Conservation (phyloP, 2,329 filamentous ascomycete genomes). For the Coniochaeta hoffmannii region DNA sequence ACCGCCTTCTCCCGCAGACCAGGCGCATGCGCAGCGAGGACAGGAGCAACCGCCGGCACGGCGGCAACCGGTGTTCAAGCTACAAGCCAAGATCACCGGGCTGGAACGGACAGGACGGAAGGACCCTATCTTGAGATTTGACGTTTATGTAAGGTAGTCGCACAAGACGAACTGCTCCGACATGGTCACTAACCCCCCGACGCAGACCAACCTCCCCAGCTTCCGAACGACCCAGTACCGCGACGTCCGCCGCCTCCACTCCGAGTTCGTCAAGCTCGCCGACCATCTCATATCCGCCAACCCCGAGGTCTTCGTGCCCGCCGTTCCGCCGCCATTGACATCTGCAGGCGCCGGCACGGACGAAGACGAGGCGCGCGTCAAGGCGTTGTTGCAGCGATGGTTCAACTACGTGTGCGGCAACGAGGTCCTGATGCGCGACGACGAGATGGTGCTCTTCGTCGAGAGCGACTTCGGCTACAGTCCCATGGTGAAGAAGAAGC, state of each 20-base stretch:
- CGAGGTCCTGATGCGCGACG: conserved; percentile 86
- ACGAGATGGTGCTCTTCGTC: conserved; percentile 97
- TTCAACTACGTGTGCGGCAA: conserved; percentile 89
- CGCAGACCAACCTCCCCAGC: conserved; percentile 92
- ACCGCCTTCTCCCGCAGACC: conserved; percentile 6
- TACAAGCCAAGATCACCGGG: conserved; percentile 91
- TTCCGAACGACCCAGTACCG: conserved; percentile 98
- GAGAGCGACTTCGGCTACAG: conserved; percentile 98
- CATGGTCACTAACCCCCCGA: conserved; percentile 15
- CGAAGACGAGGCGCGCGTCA: conserved; percentile 86
- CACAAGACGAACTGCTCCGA: background rate
- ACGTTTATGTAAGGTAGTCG: conserved; percentile 72
- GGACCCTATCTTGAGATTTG: conserved; percentile 89
- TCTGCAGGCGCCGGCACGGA: conserved; percentile 93
- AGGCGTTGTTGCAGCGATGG: conserved; percentile 87
- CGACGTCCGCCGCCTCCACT: conserved; percentile 90
- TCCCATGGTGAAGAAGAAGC: conserved; percentile 89
- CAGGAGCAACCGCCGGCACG: conserved; percentile 28
- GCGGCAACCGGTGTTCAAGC: conserved; percentile 62
- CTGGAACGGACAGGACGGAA: conserved; percentile 91
- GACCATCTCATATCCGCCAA: conserved; percentile 97
- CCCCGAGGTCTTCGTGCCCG: conserved; percentile 87
- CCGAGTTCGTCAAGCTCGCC: conserved; percentile 92
- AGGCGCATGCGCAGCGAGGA: conserved; percentile 3
- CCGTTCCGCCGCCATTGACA: conserved; percentile 89